Conservation (phyloP, 257 asterid genomes). For the Jasminum sambac region DNA sequence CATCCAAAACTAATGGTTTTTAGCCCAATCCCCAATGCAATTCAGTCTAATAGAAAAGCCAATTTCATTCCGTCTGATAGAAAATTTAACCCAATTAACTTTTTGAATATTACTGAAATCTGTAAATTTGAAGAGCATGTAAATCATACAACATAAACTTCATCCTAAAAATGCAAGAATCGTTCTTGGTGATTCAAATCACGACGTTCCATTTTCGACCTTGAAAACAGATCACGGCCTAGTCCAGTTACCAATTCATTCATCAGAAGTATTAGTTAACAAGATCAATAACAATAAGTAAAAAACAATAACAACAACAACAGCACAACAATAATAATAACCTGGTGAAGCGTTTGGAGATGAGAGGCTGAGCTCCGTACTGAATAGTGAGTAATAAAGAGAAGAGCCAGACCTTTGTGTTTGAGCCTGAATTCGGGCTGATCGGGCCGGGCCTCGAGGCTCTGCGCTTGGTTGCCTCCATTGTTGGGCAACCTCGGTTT, state of each 20-base stretch:
- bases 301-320: neutral
- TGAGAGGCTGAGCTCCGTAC: constrained; percentile 92
- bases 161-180: neutral
- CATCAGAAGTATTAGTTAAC: neutral
- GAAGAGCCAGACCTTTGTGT: constrained; percentile 67
- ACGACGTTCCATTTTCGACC: neutral
- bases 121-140: neutral
- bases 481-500: neutral
- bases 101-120: neutral
- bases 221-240: neutral
- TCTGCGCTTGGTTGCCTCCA: constrained; percentile 25
- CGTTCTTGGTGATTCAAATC: neutral
- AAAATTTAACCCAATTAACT: neutral
- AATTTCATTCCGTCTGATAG: neutral
- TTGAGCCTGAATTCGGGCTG: constrained; percentile 33
- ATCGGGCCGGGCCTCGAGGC: constrained; percentile 31
- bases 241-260: neutral
- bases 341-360: constrained; percentile 89
- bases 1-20: neutral
- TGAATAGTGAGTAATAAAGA: constrained; percentile 77
- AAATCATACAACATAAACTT: neutral
- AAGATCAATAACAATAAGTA: neutral
- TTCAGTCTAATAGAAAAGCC: neutral
- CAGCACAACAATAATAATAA: constrained; percentile 20
- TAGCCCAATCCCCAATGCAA: neutral